Conservation (phyloP, 1,139 yeast species). For the Blastobotrys ciferrii region DNA sequence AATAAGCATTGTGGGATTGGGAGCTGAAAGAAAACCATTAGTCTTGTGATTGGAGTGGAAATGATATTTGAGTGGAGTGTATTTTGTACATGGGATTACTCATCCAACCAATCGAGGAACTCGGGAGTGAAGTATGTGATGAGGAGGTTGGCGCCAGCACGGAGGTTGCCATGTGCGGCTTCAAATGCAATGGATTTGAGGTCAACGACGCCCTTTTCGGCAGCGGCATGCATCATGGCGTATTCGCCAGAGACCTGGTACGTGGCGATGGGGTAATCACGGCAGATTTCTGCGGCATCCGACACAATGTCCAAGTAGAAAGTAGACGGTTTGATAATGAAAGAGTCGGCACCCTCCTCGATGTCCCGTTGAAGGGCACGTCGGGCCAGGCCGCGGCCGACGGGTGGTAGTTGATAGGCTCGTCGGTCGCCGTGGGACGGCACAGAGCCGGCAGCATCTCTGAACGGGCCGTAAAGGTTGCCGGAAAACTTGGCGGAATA, state of each 20-base stretch:
- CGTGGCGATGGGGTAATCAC: constrained; percentile 86
- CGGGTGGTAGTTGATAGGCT: constrained; percentile 90
- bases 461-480: constrained; percentile 89
- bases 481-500: constrained; percentile 95
- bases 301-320: constrained; percentile 87
- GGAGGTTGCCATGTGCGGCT: constrained; percentile 81
- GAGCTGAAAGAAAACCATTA: too few relatives aligned
- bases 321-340: constrained; percentile 96
- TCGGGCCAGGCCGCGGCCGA: constrained; percentile 90
- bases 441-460: constrained; percentile 94
- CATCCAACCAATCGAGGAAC: constrained; percentile 79
- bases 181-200: constrained; percentile 88
- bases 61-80: too few relatives aligned
- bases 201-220: constrained; percentile 91
- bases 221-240: constrained; percentile 98
- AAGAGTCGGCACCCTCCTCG: constrained; percentile 92
- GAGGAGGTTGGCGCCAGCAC: constrained; percentile 94
- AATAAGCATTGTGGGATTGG: too few relatives aligned
- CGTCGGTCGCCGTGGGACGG: constrained; percentile 92
- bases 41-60: too few relatives aligned
- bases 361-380: constrained; percentile 85
- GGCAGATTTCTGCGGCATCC: constrained; percentile 81
- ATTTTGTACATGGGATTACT: too few relatives aligned
- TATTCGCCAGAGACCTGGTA: constrained; percentile 97
- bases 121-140: constrained; percentile 96